phyloP scores from a whole-genome alignment of 106 monocot genomes.

The Platanthera guangdongensis region DNA sequence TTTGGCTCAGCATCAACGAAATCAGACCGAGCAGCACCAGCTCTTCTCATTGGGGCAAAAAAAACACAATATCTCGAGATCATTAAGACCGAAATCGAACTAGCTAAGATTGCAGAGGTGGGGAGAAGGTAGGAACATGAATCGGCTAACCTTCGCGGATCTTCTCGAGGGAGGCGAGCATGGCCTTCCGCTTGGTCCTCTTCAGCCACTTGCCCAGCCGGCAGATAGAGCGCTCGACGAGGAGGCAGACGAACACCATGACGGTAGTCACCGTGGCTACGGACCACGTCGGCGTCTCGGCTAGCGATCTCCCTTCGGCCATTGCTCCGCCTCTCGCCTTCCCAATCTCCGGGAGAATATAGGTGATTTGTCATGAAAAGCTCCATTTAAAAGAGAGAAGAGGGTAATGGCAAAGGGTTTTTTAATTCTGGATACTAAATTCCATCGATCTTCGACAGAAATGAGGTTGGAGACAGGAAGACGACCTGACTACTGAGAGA shows the following conservation, averaged over 20 bases:
- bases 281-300: slow-evolving; percentile 92
- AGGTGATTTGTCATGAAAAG: too few species aligned
- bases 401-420: too few species aligned
- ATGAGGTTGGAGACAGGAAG: too few species aligned
- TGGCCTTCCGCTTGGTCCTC: slow-evolving; percentile 82
- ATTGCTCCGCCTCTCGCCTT: slow-evolving; percentile 5
- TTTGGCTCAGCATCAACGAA: slow-evolving; percentile 79
- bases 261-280: slow-evolving; percentile 74
- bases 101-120: neutral
- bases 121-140: neutral
- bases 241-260: slow-evolving; percentile 81
- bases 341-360: neutral
- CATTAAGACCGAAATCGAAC: neutral
- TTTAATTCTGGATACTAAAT: too few species aligned
- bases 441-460: too few species aligned
- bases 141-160: slow-evolving; percentile 50
- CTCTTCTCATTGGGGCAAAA: slow-evolving; percentile 29
- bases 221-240: slow-evolving; percentile 76
- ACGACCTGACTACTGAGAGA: too few species aligned
- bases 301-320: slow-evolving; percentile 75
- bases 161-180: slow-evolving; percentile 77
- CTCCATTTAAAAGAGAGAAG: too few species aligned
- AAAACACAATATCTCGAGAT: slow-evolving; percentile 1
- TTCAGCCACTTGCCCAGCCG: slow-evolving; percentile 70
- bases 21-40: slow-evolving; percentile 77